Evolutionary conservation across 768 basidiomycete species (phyloP), one percentile per base, ranked within the genome.

Genomic region (Mycena leptocephala): DNA sequence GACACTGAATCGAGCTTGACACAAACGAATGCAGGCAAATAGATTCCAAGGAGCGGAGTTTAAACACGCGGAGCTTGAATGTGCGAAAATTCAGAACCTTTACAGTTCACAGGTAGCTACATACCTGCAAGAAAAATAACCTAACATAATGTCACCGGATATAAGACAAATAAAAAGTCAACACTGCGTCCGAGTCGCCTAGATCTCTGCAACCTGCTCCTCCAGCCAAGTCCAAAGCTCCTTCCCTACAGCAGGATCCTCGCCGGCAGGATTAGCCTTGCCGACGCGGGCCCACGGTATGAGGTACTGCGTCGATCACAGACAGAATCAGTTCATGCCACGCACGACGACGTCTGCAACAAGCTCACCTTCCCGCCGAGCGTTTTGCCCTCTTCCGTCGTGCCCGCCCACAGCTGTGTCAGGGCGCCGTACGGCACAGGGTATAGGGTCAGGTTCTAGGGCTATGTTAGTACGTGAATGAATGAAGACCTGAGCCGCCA

Each of bases 341-440:
- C 2, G 53, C 16, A 48, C 51, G n/a, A n/a, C n/a, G n/a, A n/a
- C n/a, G n/a, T n/a, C n/a, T n/a, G n/a, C n/a, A 75, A 24, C 41
- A 26, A 20, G 73, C 78, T 0, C 65, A 90, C 90, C 83, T 90
- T 88, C 37, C 91, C 90, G 41, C 87, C 88, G 30, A 91, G 75
- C 0, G 77, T 71, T 3, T 79, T 84, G 10, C 85, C 89, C 32
- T 87, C 87, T 0, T 85, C 80, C 0, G 84, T 79, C 1, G 90
- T 91, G 5, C 88, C 91, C 14, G 89, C 91, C 72, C 86, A 91
- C 1, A 91, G 79, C 70, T 87, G 89, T 1, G 90, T 91, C 24
- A 91, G 78, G 0, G 89, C 89, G 18, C 91, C 90, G 32, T 84
- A 83, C 2, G 83, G 59, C 1, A 84, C 81, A 18, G 86, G 83